These are phyloP conservation scores for Catharanthus roseus DNA, from an alignment of 257 asterid species.

Conservation along the genomic window DNA sequence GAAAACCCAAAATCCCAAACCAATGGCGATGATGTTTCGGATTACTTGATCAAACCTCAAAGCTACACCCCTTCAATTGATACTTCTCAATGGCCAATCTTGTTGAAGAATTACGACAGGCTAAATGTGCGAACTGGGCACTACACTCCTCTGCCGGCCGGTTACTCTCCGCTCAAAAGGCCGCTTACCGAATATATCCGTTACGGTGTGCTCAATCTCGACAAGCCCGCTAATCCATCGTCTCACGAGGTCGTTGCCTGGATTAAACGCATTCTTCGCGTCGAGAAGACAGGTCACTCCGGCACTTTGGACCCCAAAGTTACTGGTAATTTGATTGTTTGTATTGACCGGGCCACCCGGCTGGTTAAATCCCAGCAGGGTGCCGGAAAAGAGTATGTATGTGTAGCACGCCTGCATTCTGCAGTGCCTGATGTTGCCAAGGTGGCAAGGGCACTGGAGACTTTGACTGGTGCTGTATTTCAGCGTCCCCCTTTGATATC, in stretches of 20 bases:
- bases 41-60: constrained; percentile 75
- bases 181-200: constrained; percentile 71
- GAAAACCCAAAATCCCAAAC: constrained; percentile 17
- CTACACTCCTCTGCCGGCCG: constrained; percentile 88
- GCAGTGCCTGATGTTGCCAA: constrained; percentile 65
- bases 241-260: constrained; percentile 97
- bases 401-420: constrained; percentile 79
- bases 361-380: constrained; percentile 95
- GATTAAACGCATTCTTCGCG: constrained; percentile 81
- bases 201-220: constrained; percentile 76
- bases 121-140: constrained; percentile 87
- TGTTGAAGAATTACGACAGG: constrained; percentile 77
- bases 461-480: constrained; percentile 85
- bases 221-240: constrained; percentile 86
- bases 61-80: constrained; percentile 67
- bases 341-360: constrained; percentile 90
- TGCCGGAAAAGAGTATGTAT: constrained; percentile 91
- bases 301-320: constrained; percentile 95
- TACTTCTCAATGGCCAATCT: constrained; percentile 92
- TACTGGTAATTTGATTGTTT: constrained; percentile 86
- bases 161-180: constrained; percentile 78
- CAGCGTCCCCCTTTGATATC: constrained; percentile 93
- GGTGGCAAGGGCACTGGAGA: constrained; percentile 81
- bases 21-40: constrained; percentile 23
- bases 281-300: constrained; percentile 92